phyloP scores from a whole-genome alignment of 2,329 filamentous ascomycete species.

The Daldinia sp. region DNA sequence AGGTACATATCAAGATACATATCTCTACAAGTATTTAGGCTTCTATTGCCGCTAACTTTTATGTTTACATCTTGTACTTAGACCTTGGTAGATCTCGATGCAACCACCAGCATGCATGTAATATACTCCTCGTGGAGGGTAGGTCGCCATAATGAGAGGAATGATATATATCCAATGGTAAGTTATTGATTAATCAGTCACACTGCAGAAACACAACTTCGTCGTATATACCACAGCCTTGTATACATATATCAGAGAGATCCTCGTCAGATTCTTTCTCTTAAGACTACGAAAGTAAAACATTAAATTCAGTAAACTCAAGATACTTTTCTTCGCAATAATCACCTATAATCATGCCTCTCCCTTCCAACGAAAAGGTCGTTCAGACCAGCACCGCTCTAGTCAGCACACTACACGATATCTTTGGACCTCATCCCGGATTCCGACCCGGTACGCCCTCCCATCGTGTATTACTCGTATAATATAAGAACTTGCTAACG shows the following conservation, averaged over 20 bases:
- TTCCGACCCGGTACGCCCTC: slow-evolving; percentile 23
- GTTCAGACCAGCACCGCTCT: slow-evolving; percentile 19
- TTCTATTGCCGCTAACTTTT: neutral
- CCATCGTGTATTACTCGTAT: neutral
- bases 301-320: neutral
- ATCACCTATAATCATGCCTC: slow-evolving; percentile 25
- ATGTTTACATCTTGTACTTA: slow-evolving; percentile 6
- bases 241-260: neutral
- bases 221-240: slow-evolving; percentile 8
- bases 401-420: slow-evolving; percentile 18
- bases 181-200: slow-evolving; percentile 19
- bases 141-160: neutral
- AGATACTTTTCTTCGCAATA: neutral
- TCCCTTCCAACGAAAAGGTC: slow-evolving; percentile 23
- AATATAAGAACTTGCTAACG: slow-evolving; percentile 3
- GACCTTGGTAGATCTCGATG: slow-evolving; percentile 9
- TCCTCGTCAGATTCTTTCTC: neutral
- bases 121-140: neutral
- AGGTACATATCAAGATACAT: neutral
- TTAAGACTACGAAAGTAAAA: neutral
- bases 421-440: slow-evolving; percentile 31
- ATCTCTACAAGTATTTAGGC: neutral
- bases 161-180: slow-evolving; percentile 13
- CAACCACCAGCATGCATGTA: slow-evolving; percentile 14
- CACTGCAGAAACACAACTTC: neutral